Percentiles rank a stretch among this genome's conserved stretches.
Evolutionary conservation across 2,329 filamentous ascomycete species (phyloP).

Genomic region (Microdochium nivale): DNA sequence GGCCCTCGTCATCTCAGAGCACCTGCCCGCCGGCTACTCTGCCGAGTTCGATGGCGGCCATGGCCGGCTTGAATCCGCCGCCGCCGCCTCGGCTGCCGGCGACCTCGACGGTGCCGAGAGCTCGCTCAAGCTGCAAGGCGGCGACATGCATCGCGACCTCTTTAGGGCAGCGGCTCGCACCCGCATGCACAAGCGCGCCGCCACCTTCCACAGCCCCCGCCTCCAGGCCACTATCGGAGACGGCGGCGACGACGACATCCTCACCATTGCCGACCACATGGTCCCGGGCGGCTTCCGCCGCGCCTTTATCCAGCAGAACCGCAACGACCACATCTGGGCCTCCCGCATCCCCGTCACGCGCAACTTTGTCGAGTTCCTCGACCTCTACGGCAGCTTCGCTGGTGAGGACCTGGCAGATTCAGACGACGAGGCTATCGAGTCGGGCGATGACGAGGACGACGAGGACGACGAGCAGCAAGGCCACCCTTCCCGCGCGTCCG

Average conservation of each 20-base stretch:
- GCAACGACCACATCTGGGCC: conserved; percentile 23
- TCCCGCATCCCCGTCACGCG: conserved; percentile 49
- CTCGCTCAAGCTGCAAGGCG: conserved; percentile 64
- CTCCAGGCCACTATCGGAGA: conserved; percentile 25
- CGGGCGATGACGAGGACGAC: conserved; percentile 40
- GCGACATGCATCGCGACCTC: conserved; percentile 70
- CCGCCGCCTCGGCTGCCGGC: conserved; percentile 8
- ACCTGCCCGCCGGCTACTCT: conserved; percentile 31
- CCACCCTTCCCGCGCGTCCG: conserved; percentile 22
- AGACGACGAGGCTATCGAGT: conserved; percentile 50
- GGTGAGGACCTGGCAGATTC: conserved; percentile 58
- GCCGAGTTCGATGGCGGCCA: conserved; percentile 28
- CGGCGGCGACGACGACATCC: conserved; percentile 14
- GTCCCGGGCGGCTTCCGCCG: conserved; percentile 42
- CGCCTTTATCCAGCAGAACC: conserved; percentile 30
- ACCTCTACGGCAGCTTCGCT: conserved; percentile 69
- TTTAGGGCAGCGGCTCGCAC: conserved; percentile 61
- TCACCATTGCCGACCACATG: conserved; percentile 21
- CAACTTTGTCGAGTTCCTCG: conserved; percentile 68
- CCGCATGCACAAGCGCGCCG: conserved; percentile 44
- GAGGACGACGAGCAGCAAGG: conserved; percentile 12
- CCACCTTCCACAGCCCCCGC: conserved; percentile 55
- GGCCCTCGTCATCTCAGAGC: conserved; percentile 27
- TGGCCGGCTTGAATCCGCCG: conserved; percentile 6
- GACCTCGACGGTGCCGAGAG: conserved; percentile 41